Evolutionary conservation across 352 stramenopile genomes (phyloP).

Genomic region (Globisporangium paddicum): DNA sequence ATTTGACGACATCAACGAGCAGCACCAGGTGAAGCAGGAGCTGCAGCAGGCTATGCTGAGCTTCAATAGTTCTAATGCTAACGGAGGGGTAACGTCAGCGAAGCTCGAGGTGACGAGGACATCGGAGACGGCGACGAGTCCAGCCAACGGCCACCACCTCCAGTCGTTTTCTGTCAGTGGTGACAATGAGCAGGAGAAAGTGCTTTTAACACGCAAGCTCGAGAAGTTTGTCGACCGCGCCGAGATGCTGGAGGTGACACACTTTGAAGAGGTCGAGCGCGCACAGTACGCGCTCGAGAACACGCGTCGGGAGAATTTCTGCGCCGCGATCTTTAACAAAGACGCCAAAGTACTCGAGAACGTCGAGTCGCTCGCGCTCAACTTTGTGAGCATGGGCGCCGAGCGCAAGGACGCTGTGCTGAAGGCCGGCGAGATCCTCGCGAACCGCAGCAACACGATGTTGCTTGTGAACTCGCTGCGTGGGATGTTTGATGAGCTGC

Average conservation of each 20-base stretch:
- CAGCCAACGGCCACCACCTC: not conserved
- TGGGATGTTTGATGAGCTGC: constrained; percentile 66
- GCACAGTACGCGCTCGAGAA: constrained; percentile 70
- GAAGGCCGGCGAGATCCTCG: constrained; percentile 73
- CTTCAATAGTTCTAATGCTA: constrained; percentile 27
- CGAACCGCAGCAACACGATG: constrained; percentile 80
- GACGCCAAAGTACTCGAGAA: constrained; percentile 57
- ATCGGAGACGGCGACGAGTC: not conserved
- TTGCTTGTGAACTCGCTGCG: constrained; percentile 59
- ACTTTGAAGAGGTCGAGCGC: constrained; percentile 65
- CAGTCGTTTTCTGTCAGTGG: not conserved
- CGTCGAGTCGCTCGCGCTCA: constrained; percentile 53
- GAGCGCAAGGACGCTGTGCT: constrained; percentile 61
- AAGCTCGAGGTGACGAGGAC: not conserved
- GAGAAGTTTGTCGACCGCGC: constrained; percentile 60
- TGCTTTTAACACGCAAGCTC: constrained; percentile 40
- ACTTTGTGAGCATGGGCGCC: constrained; percentile 60
- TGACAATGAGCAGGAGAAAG: constrained; percentile 8
- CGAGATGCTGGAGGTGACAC: constrained; percentile 65
- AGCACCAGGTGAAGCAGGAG: constrained; percentile 47
- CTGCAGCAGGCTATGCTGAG: constrained; percentile 39
- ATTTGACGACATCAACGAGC: constrained; percentile 55
- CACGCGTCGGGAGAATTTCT: constrained; percentile 57
- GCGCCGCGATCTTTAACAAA: constrained; percentile 45
- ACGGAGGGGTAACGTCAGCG: constrained; percentile 15